phyloP scores from a whole-genome alignment of 83 land plant genomes.

The Picea abies region DNA sequence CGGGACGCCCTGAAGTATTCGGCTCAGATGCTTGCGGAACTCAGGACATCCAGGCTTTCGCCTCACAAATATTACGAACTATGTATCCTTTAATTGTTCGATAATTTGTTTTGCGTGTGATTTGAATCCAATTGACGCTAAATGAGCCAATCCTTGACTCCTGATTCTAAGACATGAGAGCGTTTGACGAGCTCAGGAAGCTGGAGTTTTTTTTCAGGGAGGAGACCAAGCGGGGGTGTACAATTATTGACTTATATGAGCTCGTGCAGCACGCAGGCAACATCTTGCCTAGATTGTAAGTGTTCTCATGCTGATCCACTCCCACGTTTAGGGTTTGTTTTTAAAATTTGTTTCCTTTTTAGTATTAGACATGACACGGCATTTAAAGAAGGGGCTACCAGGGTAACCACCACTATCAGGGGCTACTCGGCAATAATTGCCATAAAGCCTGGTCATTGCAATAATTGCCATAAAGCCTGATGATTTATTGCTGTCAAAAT shows the following conservation, averaged over 20 bases:
- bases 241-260: conserved; percentile 85
- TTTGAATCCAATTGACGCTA: background rate
- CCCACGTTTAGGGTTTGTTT: too few relatives aligned
- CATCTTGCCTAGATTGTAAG: conserved; percentile 91
- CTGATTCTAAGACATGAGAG: conserved; percentile 72
- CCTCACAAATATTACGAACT: conserved; percentile 97
- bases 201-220: conserved; percentile 93
- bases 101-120: background rate
- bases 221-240: conserved; percentile 75
- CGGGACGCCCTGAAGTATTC: conserved; percentile 92
- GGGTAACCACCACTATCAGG: too few relatives aligned
- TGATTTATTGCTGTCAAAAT: too few relatives aligned
- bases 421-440: too few relatives aligned
- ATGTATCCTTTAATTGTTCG: conserved; percentile 49
- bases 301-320: background rate
- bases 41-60: conserved; percentile 89
- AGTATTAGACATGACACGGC: too few relatives aligned
- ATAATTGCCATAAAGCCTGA: too few relatives aligned
- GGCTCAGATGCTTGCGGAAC: conserved; percentile 97
- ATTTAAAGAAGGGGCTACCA: too few relatives aligned
- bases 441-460: too few relatives aligned
- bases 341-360: too few relatives aligned
- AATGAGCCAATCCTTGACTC: background rate
- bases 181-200: conserved; percentile 90
- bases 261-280: conserved; percentile 98